phyloP scores from a whole-genome alignment of 495 filamentous ascomycete genomes.

The Lophiostoma macrostomum region DNA sequence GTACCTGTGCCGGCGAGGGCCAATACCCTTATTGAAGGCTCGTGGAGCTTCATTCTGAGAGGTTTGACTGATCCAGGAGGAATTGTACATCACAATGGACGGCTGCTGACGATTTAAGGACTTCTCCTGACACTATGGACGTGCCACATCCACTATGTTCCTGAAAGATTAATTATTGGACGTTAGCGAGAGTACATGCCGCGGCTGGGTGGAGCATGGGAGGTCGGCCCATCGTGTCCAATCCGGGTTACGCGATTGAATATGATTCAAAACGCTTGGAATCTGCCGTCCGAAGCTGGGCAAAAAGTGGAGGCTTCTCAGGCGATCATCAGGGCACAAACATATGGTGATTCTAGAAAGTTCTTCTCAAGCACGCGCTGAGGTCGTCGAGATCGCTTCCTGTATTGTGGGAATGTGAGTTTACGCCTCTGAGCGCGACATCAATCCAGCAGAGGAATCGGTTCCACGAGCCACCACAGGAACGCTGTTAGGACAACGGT shows the following conservation, averaged over 20 bases:
- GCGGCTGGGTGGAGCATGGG: slow-evolving; percentile 20
- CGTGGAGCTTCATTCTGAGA: slow-evolving; percentile 16
- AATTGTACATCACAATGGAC: slow-evolving; percentile 8
- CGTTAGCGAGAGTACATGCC: slow-evolving; percentile 20
- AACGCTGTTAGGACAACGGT: neutral
- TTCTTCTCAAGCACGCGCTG: neutral
- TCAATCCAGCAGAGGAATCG: neutral
- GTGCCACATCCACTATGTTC: slow-evolving; percentile 10
- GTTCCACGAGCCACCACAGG: too few relatives aligned
- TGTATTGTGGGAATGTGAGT: slow-evolving; percentile 1
- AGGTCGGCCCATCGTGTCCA: slow-evolving; percentile 23
- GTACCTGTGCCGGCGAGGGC: slow-evolving; percentile 15
- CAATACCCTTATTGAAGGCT: neutral
- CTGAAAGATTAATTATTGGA: slow-evolving; percentile 13
- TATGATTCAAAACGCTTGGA: slow-evolving; percentile 17
- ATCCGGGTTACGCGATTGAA: slow-evolving; percentile 22
- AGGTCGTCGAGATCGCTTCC: slow-evolving; percentile 3
- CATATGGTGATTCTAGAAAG: neutral
- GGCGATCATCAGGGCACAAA: slow-evolving; percentile 6
- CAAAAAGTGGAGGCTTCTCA: slow-evolving; percentile 21
- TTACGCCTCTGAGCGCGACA: neutral
- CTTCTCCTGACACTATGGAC: slow-evolving; percentile 6
- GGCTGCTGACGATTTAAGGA: slow-evolving; percentile 20
- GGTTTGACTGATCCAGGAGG: neutral
- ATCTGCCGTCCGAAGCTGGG: neutral